Evolutionary conservation across 2,329 filamentous ascomycete genomes (phyloP), one percentile per base, ranked within the genome.

Genomic region (Diplodia scrobiculata): DNA sequence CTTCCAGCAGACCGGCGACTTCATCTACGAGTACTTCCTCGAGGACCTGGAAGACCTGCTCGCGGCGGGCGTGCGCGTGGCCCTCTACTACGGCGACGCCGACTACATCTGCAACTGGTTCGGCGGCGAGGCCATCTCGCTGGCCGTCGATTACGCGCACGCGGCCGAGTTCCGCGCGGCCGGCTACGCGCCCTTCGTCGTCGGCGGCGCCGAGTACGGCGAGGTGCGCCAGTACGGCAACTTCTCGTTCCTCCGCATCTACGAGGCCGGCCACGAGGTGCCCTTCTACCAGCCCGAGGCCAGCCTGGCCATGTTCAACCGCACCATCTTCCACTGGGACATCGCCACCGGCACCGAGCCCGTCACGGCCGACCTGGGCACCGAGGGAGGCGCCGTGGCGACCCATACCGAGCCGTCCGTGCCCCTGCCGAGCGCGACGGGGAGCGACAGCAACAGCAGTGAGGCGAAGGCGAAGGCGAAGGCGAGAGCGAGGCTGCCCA

Each of bases 11-110:
- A 82, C 81, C 2, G 84, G 83, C 51, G 72, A 74, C 34, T 87
- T 86, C 69, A 84, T 87, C 62, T 88, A 87, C 71, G 84, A 84
- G 17, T 85, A 85, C 69, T 84, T 87, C 71, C 79, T 76, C 21
- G 69, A 73, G 27, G 78, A 81, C 66, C 67, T 80, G 11, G 76
- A 79, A 66, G 69, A 72, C 76, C 82, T 68, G 81, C 73, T 81
- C 4, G 69, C 75, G 52, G 71, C 73, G 38, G 78, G 76, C 53
- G 75, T 80, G 7, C 72, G 76, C 13, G 76, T 80, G 2, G 74
- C 73, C 25, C 67, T 80, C 55, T 69, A 70, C 27, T 76, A 76
- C 50, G 75, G 74, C 13, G 74, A 77, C 67, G 74, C 74, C 25
- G 74, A 77, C 59, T 79, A 77, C 69, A 72, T 78, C 68, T 79